Base-by-base conservation (phyloP, 768 basidiomycete species). In the Mycena haematopus region DNA sequence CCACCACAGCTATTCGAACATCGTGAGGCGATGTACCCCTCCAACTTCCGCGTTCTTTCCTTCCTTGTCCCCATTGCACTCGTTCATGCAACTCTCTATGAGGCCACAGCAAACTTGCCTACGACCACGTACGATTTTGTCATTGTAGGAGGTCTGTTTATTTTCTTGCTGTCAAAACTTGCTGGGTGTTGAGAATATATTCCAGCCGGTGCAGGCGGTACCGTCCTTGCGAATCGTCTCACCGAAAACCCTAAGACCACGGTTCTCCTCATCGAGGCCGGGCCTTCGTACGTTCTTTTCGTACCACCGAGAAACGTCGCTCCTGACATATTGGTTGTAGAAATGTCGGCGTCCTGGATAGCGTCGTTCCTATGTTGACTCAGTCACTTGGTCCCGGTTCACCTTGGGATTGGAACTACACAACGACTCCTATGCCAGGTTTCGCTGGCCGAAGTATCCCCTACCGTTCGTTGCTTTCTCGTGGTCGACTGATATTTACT, bases 351-450 rank as follows among this genome's bases (percentile, higher is more conserved):
- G 62, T 63, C 13, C 1, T 44, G 24, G 52, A 49, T 6, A 54
- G 52, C 22, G 55, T 54, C 8, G 40, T 63, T 29, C 62, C 56
- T 4, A 58, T 63, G 52, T 50, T 63, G n/a, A 29, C 27, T 2
- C 8, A 45, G 1, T 10, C 5, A 19, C 60, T 63, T 5, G 58
- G 57, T 50, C 62, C 62, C 11, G 47, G 53, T 31, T 63, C 69
- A 7, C 51, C 45, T 3, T 74, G 58, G 50, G 70, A 77, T 51
- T 78, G 76, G 75, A 79, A 79, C 40, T 79, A 70, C 42, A 78
- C 77, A 14, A 77, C 76, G 4, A 70, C 68, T 1, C 70, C 77
- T 15, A 77, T 77, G 59, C 19, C 65, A 21, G 44, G 62, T 17
- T 49, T 76, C 10, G 67, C 69, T 51, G 66, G 66, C 27, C 51